These are phyloP conservation scores for Linnemannia hyalina DNA, from an alignment of 192 early-diverging fungal species.

Conservation along the genomic window DNA sequence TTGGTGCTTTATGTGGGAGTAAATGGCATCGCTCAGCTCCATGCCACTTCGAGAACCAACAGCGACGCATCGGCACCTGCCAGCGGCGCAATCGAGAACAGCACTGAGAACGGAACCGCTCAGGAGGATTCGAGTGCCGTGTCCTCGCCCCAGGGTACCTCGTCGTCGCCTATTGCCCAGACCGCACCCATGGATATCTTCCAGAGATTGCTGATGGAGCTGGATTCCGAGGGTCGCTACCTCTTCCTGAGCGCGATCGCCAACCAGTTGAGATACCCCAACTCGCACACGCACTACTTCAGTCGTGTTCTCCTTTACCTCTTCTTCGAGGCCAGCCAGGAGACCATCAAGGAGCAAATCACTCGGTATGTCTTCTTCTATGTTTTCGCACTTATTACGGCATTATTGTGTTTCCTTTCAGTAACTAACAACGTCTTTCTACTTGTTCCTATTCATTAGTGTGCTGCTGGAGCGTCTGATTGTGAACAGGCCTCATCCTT, in stretches of 20 bases:
- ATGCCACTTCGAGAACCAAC: slow-evolving; percentile 49
- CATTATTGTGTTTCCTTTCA: not conserved
- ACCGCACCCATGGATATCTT: slow-evolving; percentile 87
- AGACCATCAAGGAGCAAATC: slow-evolving; percentile 94
- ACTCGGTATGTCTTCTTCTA: slow-evolving; percentile 69
- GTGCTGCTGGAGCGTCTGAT: slow-evolving; percentile 95
- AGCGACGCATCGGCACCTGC: not conserved
- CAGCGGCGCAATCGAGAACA: slow-evolving; percentile 15
- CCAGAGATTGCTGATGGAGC: slow-evolving; percentile 78
- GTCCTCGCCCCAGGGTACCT: slow-evolving; percentile 7
- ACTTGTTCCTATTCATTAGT: slow-evolving; percentile 48
- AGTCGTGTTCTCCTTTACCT: slow-evolving; percentile 89
- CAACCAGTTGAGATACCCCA: slow-evolving; percentile 98
- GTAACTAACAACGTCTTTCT: not conserved
- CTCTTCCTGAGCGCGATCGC: slow-evolving; percentile 91
- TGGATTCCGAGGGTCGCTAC: slow-evolving; percentile 91
- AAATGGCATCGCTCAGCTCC: slow-evolving; percentile 73
- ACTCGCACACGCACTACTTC: slow-evolving; percentile 96
- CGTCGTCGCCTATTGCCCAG: slow-evolving; percentile 62
- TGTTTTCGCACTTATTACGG: not conserved
- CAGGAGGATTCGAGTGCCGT: slow-evolving; percentile 23
- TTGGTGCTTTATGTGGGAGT: slow-evolving; percentile 91
- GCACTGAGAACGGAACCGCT: slow-evolving; percentile 32
- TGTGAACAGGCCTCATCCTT: slow-evolving; percentile 97
- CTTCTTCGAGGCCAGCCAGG: slow-evolving; percentile 82